phyloP scores from a whole-genome alignment of 805 yeast species.

The Candida wancherniae region DNA sequence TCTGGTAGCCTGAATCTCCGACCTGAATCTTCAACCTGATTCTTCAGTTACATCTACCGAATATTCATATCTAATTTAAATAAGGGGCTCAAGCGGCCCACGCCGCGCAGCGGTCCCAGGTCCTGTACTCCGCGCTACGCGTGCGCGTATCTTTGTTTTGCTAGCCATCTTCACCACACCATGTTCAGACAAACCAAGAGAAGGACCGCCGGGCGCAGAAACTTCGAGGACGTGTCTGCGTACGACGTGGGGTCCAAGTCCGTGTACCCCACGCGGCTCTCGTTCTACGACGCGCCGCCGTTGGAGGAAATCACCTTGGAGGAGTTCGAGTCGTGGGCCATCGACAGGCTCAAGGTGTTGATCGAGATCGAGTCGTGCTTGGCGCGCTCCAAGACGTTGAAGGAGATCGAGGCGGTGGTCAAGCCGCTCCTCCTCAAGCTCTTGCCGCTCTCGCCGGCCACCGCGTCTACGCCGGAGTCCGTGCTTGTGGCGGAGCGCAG shows the following conservation, averaged over 20 bases:
- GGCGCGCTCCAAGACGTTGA: conserved; percentile 56
- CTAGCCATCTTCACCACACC: too few relatives aligned
- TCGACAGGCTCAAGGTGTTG: conserved; percentile 78
- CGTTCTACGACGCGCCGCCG: conserved; percentile 77
- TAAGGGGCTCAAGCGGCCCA: too few relatives aligned
- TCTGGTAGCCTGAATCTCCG: too few relatives aligned
- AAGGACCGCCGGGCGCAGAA: conserved; percentile 68
- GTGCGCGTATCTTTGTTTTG: too few relatives aligned
- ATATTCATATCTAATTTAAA: too few relatives aligned
- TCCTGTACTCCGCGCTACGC: too few relatives aligned
- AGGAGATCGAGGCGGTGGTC: conserved; percentile 62
- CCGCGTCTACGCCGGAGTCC: conserved; percentile 30
- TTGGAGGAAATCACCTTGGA: conserved; percentile 82
- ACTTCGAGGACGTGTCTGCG: conserved; percentile 43
- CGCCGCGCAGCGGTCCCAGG: too few relatives aligned
- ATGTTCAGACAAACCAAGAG: conserved; percentile 76
- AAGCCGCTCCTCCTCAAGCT: conserved; percentile 60
- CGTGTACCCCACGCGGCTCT: conserved; percentile 56
- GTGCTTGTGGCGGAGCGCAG: conserved; percentile 54
- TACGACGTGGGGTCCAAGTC: conserved; percentile 27
- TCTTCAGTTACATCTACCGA: too few relatives aligned
- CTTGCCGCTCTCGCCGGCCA: conserved; percentile 52
- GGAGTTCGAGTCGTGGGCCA: conserved; percentile 93
- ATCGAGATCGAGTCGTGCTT: conserved; percentile 77
- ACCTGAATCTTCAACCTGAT: too few relatives aligned